Base-by-base conservation (phyloP, 495 filamentous ascomycete genomes). In the Penicillium psychrofluorescens region DNA sequence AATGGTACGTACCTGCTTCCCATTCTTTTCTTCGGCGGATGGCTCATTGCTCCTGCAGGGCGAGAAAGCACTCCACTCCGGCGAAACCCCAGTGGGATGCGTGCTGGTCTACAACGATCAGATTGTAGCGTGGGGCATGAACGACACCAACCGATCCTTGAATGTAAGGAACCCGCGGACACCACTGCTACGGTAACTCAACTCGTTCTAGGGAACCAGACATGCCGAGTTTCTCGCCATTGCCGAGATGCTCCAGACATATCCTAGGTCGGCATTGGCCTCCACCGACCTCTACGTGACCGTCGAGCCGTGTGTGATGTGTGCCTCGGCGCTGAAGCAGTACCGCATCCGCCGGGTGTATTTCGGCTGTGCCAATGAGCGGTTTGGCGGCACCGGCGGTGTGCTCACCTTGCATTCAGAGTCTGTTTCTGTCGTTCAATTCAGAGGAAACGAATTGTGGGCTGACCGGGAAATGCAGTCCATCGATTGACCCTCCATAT, bases 251-350 rank as follows among this genome's bases (percentile, higher is more conserved):
- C 70, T 87, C 10, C 61, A 64, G 38, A 64, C 52, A 11, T 62
- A 85, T 53, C 76, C 80, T 8, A 69, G 72, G 6, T 72, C 69
- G 7, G 71, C 87, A 41, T 71, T 97, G 50, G 56, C 63, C 22
- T 76, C 85, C 33, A 88, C 84, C 35, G 81, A 84, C 53, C 77
- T 97, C 28, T 98, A 98, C 61, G 92, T 98, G 29, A 97, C 92
- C 0, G 90, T 97, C 39, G 92, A 98, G 60, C 92, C 92, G 2
- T 98, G 92, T 60, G 82, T 98, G 55, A 98, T 98, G 92, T 98
- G 92, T 57, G 91, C 92, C 2, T 89, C 88, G n/a, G 77, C 90
- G 27, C 75, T 98, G 29, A 81, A 86, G 28, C 94, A 97, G 60
- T 79, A 88, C 41, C 72, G 77, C 6, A 84, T 98, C 56, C 75